phyloP scores from a whole-genome alignment of 176 grass and related monocot genomes.

The Alopecurus myosuroides region DNA sequence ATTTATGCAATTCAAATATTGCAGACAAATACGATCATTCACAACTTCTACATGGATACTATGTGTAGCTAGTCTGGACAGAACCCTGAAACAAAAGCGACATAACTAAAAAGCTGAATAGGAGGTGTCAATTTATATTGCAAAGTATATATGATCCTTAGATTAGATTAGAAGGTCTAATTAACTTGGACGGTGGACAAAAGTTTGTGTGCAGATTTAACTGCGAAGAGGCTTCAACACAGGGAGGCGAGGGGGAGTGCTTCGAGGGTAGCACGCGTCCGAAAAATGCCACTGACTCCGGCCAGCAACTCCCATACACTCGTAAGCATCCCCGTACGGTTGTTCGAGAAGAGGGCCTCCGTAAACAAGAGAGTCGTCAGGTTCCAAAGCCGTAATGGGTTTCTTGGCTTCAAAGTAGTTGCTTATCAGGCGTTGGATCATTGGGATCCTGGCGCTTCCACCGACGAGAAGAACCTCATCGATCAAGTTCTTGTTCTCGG shows the following conservation, averaged over 20 bases:
- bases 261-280: neutral
- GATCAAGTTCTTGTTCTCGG: neutral
- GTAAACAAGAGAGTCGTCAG: neutral
- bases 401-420: neutral
- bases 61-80: neutral
- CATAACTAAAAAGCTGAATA: neutral
- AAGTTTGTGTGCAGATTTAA: neutral
- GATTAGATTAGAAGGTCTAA: neutral
- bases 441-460: neutral
- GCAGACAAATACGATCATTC: no score
- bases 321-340: neutral
- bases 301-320: neutral
- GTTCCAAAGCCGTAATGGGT: neutral
- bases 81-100: no score
- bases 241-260: neutral
- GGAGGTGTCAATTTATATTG: neutral
- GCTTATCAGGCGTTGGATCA: neutral
- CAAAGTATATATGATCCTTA: neutral
- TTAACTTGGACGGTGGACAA: neutral
- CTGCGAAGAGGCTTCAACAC: no score
- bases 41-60: neutral
- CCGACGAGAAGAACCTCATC: neutral
- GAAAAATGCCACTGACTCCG: neutral
- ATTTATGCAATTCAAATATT: no score
- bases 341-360: neutral